A percentile compares a stretch with the other conserved stretches of the same genome.
Evolutionary conservation across 2,329 filamentous ascomycete genomes (phyloP).

Genomic region (Trichoderma oligosporum): DNA sequence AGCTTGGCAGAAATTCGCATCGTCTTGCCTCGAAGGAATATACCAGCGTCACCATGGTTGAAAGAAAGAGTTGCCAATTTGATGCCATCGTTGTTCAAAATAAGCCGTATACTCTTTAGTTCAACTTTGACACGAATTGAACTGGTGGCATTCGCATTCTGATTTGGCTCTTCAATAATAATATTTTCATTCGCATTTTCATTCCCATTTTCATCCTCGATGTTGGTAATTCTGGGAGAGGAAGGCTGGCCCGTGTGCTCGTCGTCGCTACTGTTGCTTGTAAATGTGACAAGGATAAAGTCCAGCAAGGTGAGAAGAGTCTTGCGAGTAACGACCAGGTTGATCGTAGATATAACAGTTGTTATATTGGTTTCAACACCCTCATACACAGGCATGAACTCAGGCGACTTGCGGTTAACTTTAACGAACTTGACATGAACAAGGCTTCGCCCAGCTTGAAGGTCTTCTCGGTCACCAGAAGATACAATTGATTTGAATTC

Average conservation of each 20-base stretch:
- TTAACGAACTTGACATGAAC: conserved; percentile 86
- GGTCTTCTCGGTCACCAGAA: conserved; percentile 69
- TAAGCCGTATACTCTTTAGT: conserved; percentile 86
- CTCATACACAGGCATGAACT: conserved; percentile 88
- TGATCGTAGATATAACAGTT: conserved; percentile 89
- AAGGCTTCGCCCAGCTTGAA: conserved; percentile 72
- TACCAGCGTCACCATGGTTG: conserved; percentile 84
- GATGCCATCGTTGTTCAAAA: conserved; percentile 97
- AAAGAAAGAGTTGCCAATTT: conserved; percentile 88
- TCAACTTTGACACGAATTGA: conserved; percentile 93
- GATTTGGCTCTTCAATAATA: conserved; percentile 33
- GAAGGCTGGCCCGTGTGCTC: conserved; percentile 35
- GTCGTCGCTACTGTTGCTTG: conserved; percentile 53
- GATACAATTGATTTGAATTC: conserved; percentile 99
- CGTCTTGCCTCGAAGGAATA: conserved; percentile 79
- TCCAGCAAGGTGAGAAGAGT: conserved; percentile 90
- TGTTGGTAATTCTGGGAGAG: conserved; percentile 30
- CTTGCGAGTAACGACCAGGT: conserved; percentile 87
- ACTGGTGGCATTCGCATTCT: conserved; percentile 44
- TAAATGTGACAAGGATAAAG: conserved; percentile 90
- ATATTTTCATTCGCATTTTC: conserved; percentile 39
- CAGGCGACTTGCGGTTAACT: conserved; percentile 85
- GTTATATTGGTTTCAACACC: conserved; percentile 92
- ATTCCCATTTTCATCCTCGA: conserved; percentile 33
- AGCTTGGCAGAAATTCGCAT: conserved; percentile 86